Base-by-base conservation (phyloP, 306 rosid genomes). In the Adenanthera pavonina region DNA sequence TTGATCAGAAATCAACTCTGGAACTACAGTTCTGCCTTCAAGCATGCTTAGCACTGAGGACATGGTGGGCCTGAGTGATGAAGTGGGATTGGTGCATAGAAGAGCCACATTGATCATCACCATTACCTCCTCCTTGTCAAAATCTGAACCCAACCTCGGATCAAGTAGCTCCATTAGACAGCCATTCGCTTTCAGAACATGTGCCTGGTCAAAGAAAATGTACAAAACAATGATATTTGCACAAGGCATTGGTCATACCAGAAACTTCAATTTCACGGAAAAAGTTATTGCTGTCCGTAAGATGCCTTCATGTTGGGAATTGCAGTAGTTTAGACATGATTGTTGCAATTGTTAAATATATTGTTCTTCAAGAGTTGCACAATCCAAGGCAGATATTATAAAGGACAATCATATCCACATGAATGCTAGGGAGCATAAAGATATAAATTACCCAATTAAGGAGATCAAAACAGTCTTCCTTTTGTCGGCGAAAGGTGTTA, bases 391-490 rank as follows among this genome's bases (percentile, higher is more conserved):
- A 35, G 19, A 84, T 75, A 75, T 49, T 74, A 13, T n/a, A n/a
- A 70, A 75, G 51, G 60, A 51, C 20, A 61, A 0, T 36, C n/a
- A 36, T 36, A 47, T 52, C 69, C 56, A 13, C 52, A 51, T 51
- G 52, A 78, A 54, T 15, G 5, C 13, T 44, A 14, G 48, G 72
- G 54, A 40, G 60, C 4, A 44, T 48, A 3, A 72, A 47, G 73
- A 52, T 34, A 76, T 10, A 15, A 19, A 11, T 77, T 88, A 88
- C 90, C 92, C 89, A 85, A 79, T 90, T 87, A 69, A 89, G 85
- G 69, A 87, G 89, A 66, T 69, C 48, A 79, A 89, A 83, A 43
- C 66, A 57, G 16, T 83, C 89, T 8, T 87, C 88, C 19, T 70
- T 72, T 25, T 87, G 57, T 52, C 76, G 61, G 30, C 69, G 65